Evolutionary conservation across 805 yeast genomes (phyloP), one percentile per base, ranked within the genome.

Genomic region (Candida yuanshanica): DNA sequence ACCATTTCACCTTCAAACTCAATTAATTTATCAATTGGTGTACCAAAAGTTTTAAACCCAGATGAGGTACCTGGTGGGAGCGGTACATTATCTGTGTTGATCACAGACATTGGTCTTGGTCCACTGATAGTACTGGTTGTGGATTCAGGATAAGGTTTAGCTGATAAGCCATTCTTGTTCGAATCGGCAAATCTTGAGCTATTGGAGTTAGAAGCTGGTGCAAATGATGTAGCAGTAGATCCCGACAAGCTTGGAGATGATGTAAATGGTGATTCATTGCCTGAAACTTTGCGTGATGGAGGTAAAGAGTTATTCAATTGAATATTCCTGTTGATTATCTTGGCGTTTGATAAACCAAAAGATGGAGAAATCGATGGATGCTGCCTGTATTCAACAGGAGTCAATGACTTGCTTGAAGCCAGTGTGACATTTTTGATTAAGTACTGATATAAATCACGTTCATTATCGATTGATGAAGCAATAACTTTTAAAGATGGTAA

Each of bases 1-100:
- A 93, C 96, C 61, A 86, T 82, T 49, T 87, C 95, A 41, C 89
- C 91, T 47, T 95, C 96, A 50, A 74, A 79, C 46, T 81, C 83
- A 16, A 89, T 78, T 34, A 87, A 65, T 9, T 71, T 77, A 44
- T 83, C 95, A n/a, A 93, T 70, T 1, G 95, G 82, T 0, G 82
- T 79, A 0, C 96, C 97, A 63, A 87, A 93, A 0, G 95, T 79
- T 26, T 72, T 69, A 42, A 72, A 55, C 3, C 56, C 58, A 6
- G 57, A 47, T 16, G 56, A 51, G 2, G 55, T 47, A 2, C 58
- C 56, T 8, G 56, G 58, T 33, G 52, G 61, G 13, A 53, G 39
- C 17, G 60, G 59, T 2, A 55, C 56, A 32, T 47, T 49, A 31
- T 55, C 60, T 20, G 45, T 52, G 36, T 52, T 53, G 10, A 58